Conservation (phyloP, 192 early-diverging fungal species). For the Coemansia sp. region DNA sequence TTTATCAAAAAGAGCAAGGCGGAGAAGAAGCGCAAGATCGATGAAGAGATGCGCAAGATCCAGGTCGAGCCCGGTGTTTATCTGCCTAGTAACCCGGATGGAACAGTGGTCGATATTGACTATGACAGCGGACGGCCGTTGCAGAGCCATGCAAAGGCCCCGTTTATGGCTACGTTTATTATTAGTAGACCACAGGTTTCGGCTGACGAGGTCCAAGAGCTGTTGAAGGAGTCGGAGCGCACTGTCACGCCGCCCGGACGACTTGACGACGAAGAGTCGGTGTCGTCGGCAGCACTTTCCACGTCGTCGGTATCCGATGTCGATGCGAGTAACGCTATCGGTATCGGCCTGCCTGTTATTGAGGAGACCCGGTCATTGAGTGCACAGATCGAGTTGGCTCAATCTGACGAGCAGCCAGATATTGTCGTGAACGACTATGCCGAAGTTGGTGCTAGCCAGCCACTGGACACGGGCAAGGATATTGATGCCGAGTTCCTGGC, state of each 20-base stretch:
- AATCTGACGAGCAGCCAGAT: not conserved
- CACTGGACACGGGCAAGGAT: constrained; percentile 2
- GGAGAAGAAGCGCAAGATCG: constrained; percentile 99
- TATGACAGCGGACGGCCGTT: constrained; percentile 91
- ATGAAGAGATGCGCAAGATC: constrained; percentile 96
- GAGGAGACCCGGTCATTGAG: constrained; percentile 16
- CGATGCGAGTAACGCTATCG: not conserved
- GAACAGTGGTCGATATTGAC: constrained; percentile 93
- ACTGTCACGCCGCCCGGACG: constrained; percentile 39
- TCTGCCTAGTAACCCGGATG: constrained; percentile 96
- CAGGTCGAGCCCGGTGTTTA: constrained; percentile 96
- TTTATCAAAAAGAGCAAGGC: constrained; percentile 85
- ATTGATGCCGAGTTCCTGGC: constrained; percentile 28
- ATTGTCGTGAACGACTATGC: not conserved
- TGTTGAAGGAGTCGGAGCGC: constrained; percentile 43
- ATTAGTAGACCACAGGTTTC: constrained; percentile 66
- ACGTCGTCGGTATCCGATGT: not conserved
- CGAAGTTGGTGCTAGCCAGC: not conserved
- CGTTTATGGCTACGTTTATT: constrained; percentile 98
- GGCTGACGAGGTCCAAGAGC: constrained; percentile 64
- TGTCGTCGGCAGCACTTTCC: not conserved
- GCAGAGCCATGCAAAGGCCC: constrained; percentile 98
- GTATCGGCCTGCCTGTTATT: constrained; percentile 15
- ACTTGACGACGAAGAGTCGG: not conserved
- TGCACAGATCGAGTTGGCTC: constrained; percentile 13